Conservation (phyloP, 2,329 filamentous ascomycete species). For the Fusarium subglutinans region DNA sequence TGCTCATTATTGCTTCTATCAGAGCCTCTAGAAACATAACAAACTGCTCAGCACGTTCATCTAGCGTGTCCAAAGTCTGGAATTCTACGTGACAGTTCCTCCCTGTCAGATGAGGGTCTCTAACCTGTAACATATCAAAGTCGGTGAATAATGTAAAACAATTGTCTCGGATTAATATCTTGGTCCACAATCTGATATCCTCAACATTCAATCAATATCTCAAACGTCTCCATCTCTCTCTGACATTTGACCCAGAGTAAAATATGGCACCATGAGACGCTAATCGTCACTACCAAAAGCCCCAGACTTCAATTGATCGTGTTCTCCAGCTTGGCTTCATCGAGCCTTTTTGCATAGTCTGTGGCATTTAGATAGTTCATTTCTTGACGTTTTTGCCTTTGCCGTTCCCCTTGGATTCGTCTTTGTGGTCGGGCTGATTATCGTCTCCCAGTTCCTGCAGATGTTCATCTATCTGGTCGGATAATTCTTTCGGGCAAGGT, state of each 20-base stretch:
- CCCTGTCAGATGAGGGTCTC: neutral
- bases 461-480: too few relatives aligned
- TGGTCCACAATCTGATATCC: neutral
- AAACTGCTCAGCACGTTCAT: neutral
- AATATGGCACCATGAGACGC: neutral
- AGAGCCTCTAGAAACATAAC: neutral
- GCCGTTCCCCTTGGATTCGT: too few relatives aligned
- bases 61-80: neutral
- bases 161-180: slow-evolving; percentile 19
- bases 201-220: neutral
- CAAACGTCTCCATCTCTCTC: neutral
- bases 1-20: neutral
- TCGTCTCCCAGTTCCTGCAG: neutral
- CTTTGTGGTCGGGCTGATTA: neutral
- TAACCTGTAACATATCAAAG: neutral
- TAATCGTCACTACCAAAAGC: neutral
- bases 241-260: neutral
- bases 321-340: neutral
- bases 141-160: neutral
- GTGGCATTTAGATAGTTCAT: neutral
- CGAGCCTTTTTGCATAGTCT: neutral
- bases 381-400: neutral
- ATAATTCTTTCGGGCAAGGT: too few relatives aligned
- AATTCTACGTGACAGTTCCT: neutral
- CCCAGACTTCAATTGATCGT: neutral